These are phyloP conservation scores for Colletotrichum eleusines DNA, from an alignment of 2,329 filamentous ascomycete species.

Conservation along the genomic window DNA sequence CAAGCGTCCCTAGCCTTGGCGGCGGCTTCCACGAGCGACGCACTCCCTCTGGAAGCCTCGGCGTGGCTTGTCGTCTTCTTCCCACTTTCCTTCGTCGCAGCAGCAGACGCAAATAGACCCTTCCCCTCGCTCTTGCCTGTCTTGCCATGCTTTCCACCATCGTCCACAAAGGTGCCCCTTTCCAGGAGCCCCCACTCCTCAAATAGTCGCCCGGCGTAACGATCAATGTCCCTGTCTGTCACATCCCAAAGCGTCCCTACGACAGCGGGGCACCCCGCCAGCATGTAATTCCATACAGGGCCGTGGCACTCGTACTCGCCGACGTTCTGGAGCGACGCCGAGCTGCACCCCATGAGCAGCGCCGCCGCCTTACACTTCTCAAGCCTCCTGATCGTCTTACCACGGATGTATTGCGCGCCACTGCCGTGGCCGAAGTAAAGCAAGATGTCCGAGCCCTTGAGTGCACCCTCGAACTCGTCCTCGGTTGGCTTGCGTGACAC, in stretches of 20 bases:
- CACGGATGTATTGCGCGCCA: conserved; percentile 92
- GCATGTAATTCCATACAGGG: conserved; percentile 90
- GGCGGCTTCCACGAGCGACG: conserved; percentile 84
- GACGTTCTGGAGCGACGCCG: conserved; percentile 81
- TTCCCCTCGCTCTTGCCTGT: conserved; percentile 44
- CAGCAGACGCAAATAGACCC: conserved; percentile 10
- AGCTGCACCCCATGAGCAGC: conserved; percentile 95
- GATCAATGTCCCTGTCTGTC: conserved; percentile 96
- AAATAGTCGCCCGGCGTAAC: conserved; percentile 83
- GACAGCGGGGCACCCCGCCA: conserved; percentile 86
- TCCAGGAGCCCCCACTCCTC: conserved; percentile 86
- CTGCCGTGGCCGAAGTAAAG: conserved; percentile 98
- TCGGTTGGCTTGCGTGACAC: conserved; percentile 79
- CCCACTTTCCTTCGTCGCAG: conserved; percentile 47
- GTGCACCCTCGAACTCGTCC: conserved; percentile 76
- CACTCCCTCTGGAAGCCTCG: conserved; percentile 50
- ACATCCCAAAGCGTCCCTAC: conserved; percentile 98
- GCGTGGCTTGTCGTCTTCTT: conserved; percentile 47
- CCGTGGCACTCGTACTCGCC: conserved; percentile 94
- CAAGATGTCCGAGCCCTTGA: conserved; percentile 77
- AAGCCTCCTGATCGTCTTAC: conserved; percentile 83
- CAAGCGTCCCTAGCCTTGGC: conserved; percentile 81
- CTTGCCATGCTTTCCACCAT: conserved; percentile 42
- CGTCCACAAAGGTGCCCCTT: conserved; percentile 55
- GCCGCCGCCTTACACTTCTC: conserved; percentile 80